Base-by-base conservation (phyloP, 176 grass and related monocot species). In the Hordeum marinum region DNA sequence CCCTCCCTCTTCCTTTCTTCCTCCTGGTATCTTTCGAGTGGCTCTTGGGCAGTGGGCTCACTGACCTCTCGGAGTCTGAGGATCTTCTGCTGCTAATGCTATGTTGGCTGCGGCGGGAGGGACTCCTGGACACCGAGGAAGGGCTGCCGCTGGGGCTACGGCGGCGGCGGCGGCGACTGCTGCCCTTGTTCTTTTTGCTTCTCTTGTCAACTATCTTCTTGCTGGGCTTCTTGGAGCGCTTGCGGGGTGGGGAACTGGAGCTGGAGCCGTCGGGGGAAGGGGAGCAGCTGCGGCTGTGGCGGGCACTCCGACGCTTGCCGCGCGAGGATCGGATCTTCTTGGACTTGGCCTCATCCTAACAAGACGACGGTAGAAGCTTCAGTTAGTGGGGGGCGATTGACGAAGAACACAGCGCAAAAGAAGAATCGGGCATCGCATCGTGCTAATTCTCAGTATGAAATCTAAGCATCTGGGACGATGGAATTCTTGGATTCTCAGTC, bases 241-340 rank as follows among this genome's bases (percentile, higher is more conserved):
- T 87, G 60, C 52, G 85, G 17, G 68, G n/a, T 1, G 81, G 85
- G 36, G 85, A 80, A 39, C 65, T 80, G 11, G 87, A 83, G 36
- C 45, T 50, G 1, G 68, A 82, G 23, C 63, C 73, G n/a, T 43
- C 45, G 60, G 5, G 26, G 31, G 23, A 61, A 55, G 15, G 25
- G 71, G 71, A 50, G 25, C 3, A 43, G 71, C n/a, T 27, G 71
- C 36, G 85, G 61, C 80, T 82, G 54, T 27, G 85, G 62, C n/a
- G 59, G 57, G 23, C 42, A 18, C 20, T 87, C 9, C 62, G 62
- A 21, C 69, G 90, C 76, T 89, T 84, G 26, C 42, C 40, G 62
- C 80, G 81, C 7, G 85, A 91, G 52, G 87, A 89, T 52, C 76
- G 75, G 48, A 71, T 63, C 84, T 92, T 92, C 80, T 77, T 86